A percentile compares a stretch with the other conserved stretches of the same genome.
These are phyloP conservation scores for Wallacemonas collosoma DNA, from an alignment of 208 protist genomes.

Conservation along the genomic window DNA sequence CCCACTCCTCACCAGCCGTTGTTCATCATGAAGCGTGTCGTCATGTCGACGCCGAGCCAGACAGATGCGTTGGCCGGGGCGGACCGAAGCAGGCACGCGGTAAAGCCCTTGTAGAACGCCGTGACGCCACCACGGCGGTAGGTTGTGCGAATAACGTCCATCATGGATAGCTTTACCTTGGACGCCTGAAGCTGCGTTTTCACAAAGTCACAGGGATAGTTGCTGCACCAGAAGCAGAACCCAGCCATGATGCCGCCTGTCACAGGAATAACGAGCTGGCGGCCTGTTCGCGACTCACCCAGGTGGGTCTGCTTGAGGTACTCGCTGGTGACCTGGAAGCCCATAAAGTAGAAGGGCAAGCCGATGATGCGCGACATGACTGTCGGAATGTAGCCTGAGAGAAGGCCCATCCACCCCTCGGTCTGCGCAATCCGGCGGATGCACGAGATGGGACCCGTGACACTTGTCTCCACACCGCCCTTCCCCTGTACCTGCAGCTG, in stretches of 20 bases:
- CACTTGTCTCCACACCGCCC: conserved; percentile 26
- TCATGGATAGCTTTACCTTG: conserved; percentile 29
- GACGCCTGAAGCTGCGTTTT: conserved; percentile 72
- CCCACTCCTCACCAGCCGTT: conserved; percentile 34
- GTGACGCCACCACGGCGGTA: conserved; percentile 43
- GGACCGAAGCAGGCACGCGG: conserved; percentile 61
- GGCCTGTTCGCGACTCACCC: conserved; percentile 20
- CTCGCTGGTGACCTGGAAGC: conserved; percentile 39
- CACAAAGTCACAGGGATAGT: conserved; percentile 75
- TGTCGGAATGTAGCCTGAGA: conserved; percentile 62
- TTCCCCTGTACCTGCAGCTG: conserved; percentile 60
- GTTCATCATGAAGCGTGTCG: conserved; percentile 40
- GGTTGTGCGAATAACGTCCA: conserved; percentile 32
- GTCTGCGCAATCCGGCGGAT: conserved; percentile 35
- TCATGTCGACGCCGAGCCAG: conserved; percentile 68
- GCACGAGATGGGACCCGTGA: conserved; percentile 47
- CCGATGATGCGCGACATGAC: conserved; percentile 61
- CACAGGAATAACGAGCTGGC: conserved; percentile 54
- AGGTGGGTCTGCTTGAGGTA: conserved; percentile 25
- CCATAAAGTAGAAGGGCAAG: conserved; percentile 74
- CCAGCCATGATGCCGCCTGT: conserved; percentile 55
- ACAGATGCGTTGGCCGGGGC: conserved; percentile 72
- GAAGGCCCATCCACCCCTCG: conserved; percentile 43
- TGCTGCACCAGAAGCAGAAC: conserved; percentile 66
- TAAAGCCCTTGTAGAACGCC: conserved; percentile 67